Evolutionary conservation across 306 rosid genomes (phyloP), one percentile per base, ranked within the genome.

Genomic region (Castanopsis chinensis): DNA sequence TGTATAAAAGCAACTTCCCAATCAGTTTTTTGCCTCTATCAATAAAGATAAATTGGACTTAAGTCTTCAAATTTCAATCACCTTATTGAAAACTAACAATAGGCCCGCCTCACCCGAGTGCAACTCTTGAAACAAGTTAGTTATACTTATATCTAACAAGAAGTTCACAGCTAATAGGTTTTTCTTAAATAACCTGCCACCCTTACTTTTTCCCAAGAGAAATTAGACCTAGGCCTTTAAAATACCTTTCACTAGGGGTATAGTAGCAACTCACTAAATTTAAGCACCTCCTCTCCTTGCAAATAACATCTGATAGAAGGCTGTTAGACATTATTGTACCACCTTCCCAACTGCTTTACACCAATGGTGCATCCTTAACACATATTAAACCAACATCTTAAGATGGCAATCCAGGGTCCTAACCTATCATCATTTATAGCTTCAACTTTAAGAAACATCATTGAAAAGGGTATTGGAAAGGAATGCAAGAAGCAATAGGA

Each of bases 341-440:
- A 15, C 18, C 21, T 67, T 33, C 19, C 51, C 37, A 8, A 67
- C 14, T 33, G n/a, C 6, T 30, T 33, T 35, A 33, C 54, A 30
- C 53, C 28, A 79, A 52, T 21, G 55, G 17, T 9, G 51, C 52
- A 33, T 67, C 51, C 51, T 45, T 67, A 67, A 67, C 52, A 32
- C 72, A 33, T 67, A 45, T 19, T 33, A 18, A 60, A 51, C 20
- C 71, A 72, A 71, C 76, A 74, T 78, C 69, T 72, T 64, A 52
- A 15, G 17, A 82, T 74, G 78, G 75, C 32, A 60, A 68, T 21
- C 71, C 52, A 43, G 80, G 57, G 53, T 43, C 32, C 69, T 78
- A 63, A 52, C 60, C 37, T 75, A 56, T 51, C 54, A 49, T 32
- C 68, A 49, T 49, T 6, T 68, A 53, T 53, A 20, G 28, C 63